These are phyloP conservation scores for Oryza meyeriana DNA, from an alignment of 176 grass and related monocot genomes.

Conservation along the genomic window DNA sequence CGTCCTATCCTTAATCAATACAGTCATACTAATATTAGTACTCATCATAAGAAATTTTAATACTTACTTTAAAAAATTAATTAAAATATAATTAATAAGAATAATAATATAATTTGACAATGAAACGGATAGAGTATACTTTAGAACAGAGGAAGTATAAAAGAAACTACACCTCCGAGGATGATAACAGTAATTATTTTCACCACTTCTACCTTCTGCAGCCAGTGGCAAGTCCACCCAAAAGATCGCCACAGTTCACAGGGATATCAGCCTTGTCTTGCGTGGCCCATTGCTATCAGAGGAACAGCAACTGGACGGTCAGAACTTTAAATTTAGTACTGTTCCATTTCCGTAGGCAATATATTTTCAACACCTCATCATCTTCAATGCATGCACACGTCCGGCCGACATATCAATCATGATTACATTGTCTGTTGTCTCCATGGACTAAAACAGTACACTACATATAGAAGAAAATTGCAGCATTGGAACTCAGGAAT, in stretches of 20 bases:
- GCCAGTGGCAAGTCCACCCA: constrained; percentile 12
- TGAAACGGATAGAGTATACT: too few relatives aligned
- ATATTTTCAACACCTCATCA: neutral
- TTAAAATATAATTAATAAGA: too few relatives aligned
- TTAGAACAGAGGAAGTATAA: too few relatives aligned
- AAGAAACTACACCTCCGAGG: neutral
- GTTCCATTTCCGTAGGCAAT: neutral
- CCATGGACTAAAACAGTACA: neutral
- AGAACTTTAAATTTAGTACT: constrained; percentile 29
- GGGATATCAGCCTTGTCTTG: constrained; percentile 45
- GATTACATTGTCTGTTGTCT: constrained; percentile 9
- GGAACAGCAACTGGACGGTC: constrained; percentile 13
- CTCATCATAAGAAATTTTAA: too few relatives aligned
- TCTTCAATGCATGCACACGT: neutral
- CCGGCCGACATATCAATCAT: neutral
- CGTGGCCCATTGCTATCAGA: constrained; percentile 7
- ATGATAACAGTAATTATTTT: neutral
- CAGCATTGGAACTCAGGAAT: neutral
- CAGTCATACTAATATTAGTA: too few relatives aligned
- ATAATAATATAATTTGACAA: too few relatives aligned
- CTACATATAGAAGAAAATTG: neutral
- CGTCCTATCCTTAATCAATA: too few relatives aligned
- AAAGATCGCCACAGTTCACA: constrained; percentile 28
- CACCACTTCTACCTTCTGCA: neutral
- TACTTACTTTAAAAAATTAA: too few relatives aligned